A percentile compares a stretch with the other conserved stretches of the same genome.
phyloP scores from a whole-genome alignment of 2,329 filamentous ascomycete genomes.

The Penicillium paneum region DNA sequence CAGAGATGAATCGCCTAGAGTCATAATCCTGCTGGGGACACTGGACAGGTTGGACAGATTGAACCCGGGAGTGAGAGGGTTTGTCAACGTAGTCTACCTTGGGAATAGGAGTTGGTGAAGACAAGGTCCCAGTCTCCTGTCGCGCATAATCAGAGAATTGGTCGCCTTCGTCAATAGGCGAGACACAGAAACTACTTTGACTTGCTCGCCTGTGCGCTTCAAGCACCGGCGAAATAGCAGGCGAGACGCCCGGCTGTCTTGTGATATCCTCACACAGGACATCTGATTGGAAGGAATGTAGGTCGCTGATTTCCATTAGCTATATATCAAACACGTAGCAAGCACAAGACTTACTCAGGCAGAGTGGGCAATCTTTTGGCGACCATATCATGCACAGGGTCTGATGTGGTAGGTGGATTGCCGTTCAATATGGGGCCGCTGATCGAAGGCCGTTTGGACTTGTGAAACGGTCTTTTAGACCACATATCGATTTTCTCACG shows the following conservation, averaged over 20 bases:
- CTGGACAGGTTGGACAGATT: not conserved
- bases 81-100: conserved; percentile 1
- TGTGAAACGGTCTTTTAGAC: conserved; percentile 50
- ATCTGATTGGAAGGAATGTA: conserved; percentile 2
- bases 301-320: conserved; percentile 11
- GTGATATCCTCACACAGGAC: not conserved
- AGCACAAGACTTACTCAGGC: conserved; percentile 20
- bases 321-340: not conserved
- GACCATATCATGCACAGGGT: conserved; percentile 27
- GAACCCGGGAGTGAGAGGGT: not conserved
- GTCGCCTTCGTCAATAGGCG: conserved; percentile 16
- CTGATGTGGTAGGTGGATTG: conserved; percentile 39
- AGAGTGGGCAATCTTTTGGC: conserved; percentile 30
- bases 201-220: conserved; percentile 9
- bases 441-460: conserved; percentile 45
- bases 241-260: conserved; percentile 16
- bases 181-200: conserved; percentile 23
- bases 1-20: conserved; percentile 14
- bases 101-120: conserved; percentile 4
- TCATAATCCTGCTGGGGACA: conserved; percentile 1
- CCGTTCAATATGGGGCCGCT: conserved; percentile 47
- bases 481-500: conserved; percentile 47
- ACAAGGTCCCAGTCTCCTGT: conserved; percentile 3
- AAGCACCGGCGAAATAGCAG: conserved; percentile 13
- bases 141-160: conserved; percentile 3